phyloP scores from a whole-genome alignment of 192 early-diverging fungal species.

The Podochytrium sp. region DNA sequence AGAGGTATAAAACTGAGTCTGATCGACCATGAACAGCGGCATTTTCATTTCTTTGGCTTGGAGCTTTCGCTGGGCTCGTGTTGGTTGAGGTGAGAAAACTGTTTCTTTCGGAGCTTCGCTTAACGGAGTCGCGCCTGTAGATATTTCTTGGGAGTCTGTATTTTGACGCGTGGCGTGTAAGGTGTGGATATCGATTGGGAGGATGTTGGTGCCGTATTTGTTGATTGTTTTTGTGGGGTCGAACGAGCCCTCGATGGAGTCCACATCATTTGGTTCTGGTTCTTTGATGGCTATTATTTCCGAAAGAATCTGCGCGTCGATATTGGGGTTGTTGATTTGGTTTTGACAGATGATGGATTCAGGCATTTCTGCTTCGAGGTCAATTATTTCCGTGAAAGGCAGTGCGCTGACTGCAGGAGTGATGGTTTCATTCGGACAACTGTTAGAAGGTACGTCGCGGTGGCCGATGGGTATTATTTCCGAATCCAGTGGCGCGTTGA shows the following conservation, averaged over 20 bases:
- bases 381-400: too few relatives aligned
- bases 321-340: too few relatives aligned
- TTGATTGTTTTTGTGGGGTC: conserved; percentile 11
- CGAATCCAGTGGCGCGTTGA: too few relatives aligned
- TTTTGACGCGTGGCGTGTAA: neutral
- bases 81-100: neutral
- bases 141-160: neutral
- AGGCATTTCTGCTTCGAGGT: too few relatives aligned
- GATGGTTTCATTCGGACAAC: too few relatives aligned
- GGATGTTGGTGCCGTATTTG: neutral
- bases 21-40: conserved; percentile 35
- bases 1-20: conserved; percentile 37
- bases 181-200: neutral
- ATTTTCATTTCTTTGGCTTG: conserved; percentile 34
- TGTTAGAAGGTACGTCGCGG: too few relatives aligned
- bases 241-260: too few relatives aligned
- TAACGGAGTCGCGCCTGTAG: neutral
- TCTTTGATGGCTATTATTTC: neutral
- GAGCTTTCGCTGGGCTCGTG: neutral
- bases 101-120: neutral
- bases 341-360: too few relatives aligned
- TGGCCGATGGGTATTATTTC: too few relatives aligned
- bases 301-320: too few relatives aligned
- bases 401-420: too few relatives aligned
- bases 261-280: too few relatives aligned